Percentiles rank a stretch among this genome's conserved stretches.
These are phyloP conservation scores for Rutstroemia sydowiana DNA, from an alignment of 2,329 filamentous ascomycete genomes.

Conservation along the genomic window DNA sequence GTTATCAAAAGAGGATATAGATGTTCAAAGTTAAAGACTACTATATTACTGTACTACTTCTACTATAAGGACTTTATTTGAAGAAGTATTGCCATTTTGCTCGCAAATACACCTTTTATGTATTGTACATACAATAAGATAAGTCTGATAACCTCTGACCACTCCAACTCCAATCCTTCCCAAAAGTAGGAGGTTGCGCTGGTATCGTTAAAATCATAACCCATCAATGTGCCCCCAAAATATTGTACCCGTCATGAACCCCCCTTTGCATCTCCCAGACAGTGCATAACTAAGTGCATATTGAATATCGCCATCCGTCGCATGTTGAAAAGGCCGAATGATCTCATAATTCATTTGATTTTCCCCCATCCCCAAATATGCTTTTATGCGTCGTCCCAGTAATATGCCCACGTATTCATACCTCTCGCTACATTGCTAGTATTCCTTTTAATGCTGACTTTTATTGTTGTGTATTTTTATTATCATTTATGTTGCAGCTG, in stretches of 20 bases:
- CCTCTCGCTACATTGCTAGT: not conserved
- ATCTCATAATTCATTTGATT: not conserved
- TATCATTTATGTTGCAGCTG: constrained; percentile 19
- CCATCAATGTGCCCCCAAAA: not conserved
- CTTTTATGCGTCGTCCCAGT: constrained; percentile 1
- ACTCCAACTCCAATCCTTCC: not conserved
- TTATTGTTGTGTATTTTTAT: not conserved
- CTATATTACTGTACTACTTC: no score
- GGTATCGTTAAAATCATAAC: not conserved
- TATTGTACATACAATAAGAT: no score
- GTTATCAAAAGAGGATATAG: no score
- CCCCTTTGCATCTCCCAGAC: not conserved
- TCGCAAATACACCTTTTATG: not conserved
- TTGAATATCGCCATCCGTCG: not conserved
- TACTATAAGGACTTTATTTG: no score
- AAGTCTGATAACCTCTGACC: not conserved
- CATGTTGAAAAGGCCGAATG: not conserved
- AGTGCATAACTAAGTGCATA: not conserved
- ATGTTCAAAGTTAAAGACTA: no score
- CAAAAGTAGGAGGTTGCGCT: not conserved
- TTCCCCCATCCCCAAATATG: constrained; percentile 6
- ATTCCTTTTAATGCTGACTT: constrained; percentile 1
- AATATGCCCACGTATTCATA: not conserved
- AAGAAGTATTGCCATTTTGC: not conserved
- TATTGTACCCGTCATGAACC: not conserved